Evolutionary conservation across 305 asterid species (phyloP).

Genomic region (Solanum hybrid): DNA sequence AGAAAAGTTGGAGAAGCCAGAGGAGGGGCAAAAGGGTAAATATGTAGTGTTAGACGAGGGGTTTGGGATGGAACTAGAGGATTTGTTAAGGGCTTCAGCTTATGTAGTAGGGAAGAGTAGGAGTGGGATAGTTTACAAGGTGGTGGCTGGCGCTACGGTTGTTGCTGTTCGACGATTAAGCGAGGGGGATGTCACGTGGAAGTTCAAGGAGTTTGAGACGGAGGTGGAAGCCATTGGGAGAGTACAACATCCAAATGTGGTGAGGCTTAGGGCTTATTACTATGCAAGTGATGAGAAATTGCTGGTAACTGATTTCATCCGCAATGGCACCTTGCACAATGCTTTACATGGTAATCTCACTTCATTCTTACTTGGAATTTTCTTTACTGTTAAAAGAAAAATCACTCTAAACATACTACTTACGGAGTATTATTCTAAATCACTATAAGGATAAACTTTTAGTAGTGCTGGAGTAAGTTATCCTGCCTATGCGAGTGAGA

Average conservation of each 20-base stretch:
- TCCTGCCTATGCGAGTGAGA: neutral
- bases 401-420: neutral
- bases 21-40: slow-evolving; percentile 74
- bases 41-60: slow-evolving; percentile 65
- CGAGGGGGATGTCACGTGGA: slow-evolving; percentile 60
- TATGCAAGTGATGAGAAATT: slow-evolving; percentile 85
- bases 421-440: neutral
- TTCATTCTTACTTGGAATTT: neutral
- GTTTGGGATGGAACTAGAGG: slow-evolving; percentile 76
- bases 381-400: neutral
- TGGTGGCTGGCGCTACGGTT: slow-evolving; percentile 59
- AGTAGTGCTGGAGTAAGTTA: neutral
- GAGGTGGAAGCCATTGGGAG: slow-evolving; percentile 75
- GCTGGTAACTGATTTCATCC: slow-evolving; percentile 63
- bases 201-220: slow-evolving; percentile 73
- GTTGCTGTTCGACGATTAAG: slow-evolving; percentile 87
- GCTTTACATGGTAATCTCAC: slow-evolving; percentile 69
- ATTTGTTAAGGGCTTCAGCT: slow-evolving; percentile 93
- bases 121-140: slow-evolving; percentile 88
- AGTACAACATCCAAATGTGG: slow-evolving; percentile 75
- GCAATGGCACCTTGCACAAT: slow-evolving; percentile 62
- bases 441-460: neutral
- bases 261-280: slow-evolving; percentile 74
- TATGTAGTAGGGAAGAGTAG: slow-evolving; percentile 90
- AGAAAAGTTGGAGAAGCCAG: slow-evolving; percentile 29